Evolutionary conservation across 1,284 basidiomycete species (phyloP), one percentile per base, ranked within the genome.

Genomic region (Tylopilus orsonianus): DNA sequence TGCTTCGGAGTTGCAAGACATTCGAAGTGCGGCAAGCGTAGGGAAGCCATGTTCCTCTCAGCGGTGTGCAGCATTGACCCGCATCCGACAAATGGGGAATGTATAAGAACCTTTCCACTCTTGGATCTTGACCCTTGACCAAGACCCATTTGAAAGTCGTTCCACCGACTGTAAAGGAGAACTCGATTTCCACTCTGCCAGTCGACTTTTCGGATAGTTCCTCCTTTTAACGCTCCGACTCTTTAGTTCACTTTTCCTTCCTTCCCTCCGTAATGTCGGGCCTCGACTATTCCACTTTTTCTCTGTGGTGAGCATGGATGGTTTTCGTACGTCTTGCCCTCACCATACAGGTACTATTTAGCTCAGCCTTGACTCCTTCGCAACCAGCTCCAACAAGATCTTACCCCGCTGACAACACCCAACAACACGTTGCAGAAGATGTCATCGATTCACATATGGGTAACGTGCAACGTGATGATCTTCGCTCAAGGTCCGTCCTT

Each of bases 1-100:
- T 65, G 56, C 64, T 63, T 52, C 61, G 61, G 59, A 64, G 66
- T 63, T 66, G 61, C 63, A 64, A 49, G 63, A 48, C 60, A 64
- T 48, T 52, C 52, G 44, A 48, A 50, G 57, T 50, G 61, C 50
- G 62, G 60, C 60, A 65, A 58, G 61, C 59, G 38, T 62, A 60
- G 63, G 59, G 42, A 45, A 10, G 63, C 59, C 62, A 64, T 65
- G 60, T 61, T 64, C 46, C 60, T 44, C 49, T 57, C 50, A 42
- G 8, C 44, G 14, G 29, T 61, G 18, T 61, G 41, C 53, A 36
- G 49, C 45, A 46, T 60, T 41, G 53, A 48, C 60, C 62, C 59
- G 59, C 57, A 49, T 47, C 51, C 48, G 49, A 62, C 49, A 55
- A 60, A 65, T 53, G 36, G 30, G 47, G 50, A 35, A 62, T 52